These are phyloP conservation scores for Magnusiomyces starmeri DNA, from an alignment of 1,139 yeast genomes.

Conservation along the genomic window DNA sequence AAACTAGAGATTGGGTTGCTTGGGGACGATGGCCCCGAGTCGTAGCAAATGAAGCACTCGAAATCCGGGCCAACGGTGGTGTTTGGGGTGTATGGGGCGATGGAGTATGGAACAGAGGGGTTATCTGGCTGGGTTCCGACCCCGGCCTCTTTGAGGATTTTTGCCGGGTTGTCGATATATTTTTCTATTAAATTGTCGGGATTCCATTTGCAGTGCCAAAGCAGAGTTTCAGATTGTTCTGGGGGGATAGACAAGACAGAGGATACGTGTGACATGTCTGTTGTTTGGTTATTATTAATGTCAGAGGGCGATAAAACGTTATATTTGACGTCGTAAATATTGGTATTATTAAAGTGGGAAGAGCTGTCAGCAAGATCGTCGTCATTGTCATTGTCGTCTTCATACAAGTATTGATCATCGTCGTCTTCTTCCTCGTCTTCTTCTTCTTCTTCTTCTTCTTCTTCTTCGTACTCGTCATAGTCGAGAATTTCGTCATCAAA, in stretches of 20 bases:
- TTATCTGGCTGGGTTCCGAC: constrained; percentile 25
- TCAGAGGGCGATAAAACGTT: constrained; percentile 28
- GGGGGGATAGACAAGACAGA: constrained; percentile 35
- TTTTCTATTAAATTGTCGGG: constrained; percentile 61
- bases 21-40: constrained; percentile 28
- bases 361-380: neutral
- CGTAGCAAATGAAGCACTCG: constrained; percentile 67
- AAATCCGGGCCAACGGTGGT: constrained; percentile 33
- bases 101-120: constrained; percentile 14
- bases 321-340: constrained; percentile 27
- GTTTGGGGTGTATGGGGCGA: constrained; percentile 14
- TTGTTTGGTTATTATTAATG: constrained; percentile 25
- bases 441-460: neutral
- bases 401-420: neutral
- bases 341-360: constrained; percentile 13
- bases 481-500: neutral
- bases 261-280: constrained; percentile 29
- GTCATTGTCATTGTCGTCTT: neutral
- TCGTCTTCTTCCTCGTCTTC: neutral
- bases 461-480: neutral
- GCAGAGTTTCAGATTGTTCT: constrained; percentile 44
- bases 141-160: constrained; percentile 46
- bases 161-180: constrained; percentile 49
- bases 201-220: constrained; percentile 66
- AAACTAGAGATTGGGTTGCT: constrained; percentile 37